Evolutionary conservation across 306 rosid genomes (phyloP), one percentile per base, ranked within the genome.

Genomic region (Fagus crenata): DNA sequence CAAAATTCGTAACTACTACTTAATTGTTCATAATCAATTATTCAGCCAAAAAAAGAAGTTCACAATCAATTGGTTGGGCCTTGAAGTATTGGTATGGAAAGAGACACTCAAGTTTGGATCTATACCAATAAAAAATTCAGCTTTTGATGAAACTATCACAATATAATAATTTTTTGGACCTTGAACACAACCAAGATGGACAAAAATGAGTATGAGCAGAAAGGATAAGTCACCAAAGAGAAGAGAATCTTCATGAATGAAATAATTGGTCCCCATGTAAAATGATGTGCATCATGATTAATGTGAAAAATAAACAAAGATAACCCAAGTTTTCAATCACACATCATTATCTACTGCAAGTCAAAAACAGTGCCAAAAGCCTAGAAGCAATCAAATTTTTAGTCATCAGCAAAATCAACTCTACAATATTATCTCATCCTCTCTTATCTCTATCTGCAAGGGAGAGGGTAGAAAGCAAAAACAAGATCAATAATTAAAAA

Each of bases 381-480:
- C 78, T 75, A 74, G 58, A 76, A 72, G 77, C 86, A 78, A 83
- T 67, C 79, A 76, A 78, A 85, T 68, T 46, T 46, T 46, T 74
- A 77, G 40, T 75, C 85, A 63, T 79, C 73, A 65, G 71, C 49
- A 68, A 81, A 77, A 83, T 54, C 9, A 71, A 79, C 80, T 82
- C 87, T 85, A 82, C 84, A 71, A 14, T 14, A 31, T 55, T 31
- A 75, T 79, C 63, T 75, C 67, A 81, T 80, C 90, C 90, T 84
- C 92, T 80, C 90, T 89, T 90, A 83, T 88, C 83, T 84, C 78
- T 89, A 88, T 84, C 76, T 81, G 78, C 96, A 81, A 6, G 70
- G 79, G 84, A 74, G 84, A 79, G 81, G 81, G 72, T 8, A 36
- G 31, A 59, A 49, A 61, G 51, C 49, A 77, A 70, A 71, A 17